Conservation (phyloP, 495 filamentous ascomycete species). For the Podospora pseudocomata region DNA sequence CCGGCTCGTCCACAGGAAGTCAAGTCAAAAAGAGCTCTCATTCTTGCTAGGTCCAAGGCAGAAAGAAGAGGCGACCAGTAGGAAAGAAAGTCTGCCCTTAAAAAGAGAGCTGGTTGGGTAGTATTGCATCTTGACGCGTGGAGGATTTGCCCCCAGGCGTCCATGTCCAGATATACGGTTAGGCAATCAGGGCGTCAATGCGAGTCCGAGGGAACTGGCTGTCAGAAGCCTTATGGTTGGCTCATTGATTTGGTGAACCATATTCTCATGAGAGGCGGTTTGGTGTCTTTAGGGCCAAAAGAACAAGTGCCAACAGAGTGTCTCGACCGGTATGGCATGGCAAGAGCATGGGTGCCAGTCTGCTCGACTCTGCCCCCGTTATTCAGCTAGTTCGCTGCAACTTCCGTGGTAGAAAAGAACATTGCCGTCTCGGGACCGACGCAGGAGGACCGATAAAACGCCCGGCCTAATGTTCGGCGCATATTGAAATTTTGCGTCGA, state of each 20-base stretch:
- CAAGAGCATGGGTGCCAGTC: too few species aligned
- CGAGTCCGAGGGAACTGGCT: constrained; percentile 6
- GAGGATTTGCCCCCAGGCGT: constrained; percentile 23
- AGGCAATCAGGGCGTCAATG: constrained; percentile 28
- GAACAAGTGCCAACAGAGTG: background rate
- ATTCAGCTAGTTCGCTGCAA: background rate
- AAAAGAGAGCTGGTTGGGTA: constrained; percentile 14
- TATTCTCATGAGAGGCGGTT: background rate
- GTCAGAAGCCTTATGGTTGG: background rate
- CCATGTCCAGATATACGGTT: constrained; percentile 16
- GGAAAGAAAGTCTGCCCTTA: background rate
- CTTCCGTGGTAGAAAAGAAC: background rate
- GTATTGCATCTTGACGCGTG: constrained; percentile 26
- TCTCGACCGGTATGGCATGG: background rate
- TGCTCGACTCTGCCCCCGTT: background rate
- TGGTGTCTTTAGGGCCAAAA: background rate
- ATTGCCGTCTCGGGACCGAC: constrained; percentile 17
- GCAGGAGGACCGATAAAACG: background rate
- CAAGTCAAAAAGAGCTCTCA: background rate
- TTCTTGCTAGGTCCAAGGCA: background rate
- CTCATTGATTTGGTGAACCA: background rate
- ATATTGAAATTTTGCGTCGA: constrained; percentile 17
- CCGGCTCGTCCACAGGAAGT: background rate
- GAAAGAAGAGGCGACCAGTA: constrained; percentile 1
- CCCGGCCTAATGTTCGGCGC: constrained; percentile 15